Conservation (phyloP, 2,329 filamentous ascomycete genomes). For the Aureobasidium sp. region DNA sequence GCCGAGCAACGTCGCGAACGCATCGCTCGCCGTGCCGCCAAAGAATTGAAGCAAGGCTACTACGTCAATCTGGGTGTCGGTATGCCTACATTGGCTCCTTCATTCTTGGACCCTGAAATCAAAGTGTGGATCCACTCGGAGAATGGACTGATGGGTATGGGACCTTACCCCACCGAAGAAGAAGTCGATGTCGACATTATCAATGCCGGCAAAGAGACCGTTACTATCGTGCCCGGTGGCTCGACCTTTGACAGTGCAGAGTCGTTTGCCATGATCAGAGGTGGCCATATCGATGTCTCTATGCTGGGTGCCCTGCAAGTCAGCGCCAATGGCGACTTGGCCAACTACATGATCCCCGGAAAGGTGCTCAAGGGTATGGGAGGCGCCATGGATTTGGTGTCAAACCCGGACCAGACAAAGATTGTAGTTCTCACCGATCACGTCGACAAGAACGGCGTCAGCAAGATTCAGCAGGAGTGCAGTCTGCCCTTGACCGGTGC, state of each 20-base stretch:
- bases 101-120: conserved; percentile 59
- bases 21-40: conserved; percentile 69
- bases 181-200: conserved; percentile 72
- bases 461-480: conserved; percentile 93
- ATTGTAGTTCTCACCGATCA: conserved; percentile 98
- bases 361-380: conserved; percentile 86
- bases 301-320: conserved; percentile 80
- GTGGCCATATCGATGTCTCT: conserved; percentile 75
- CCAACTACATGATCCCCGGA: conserved; percentile 86
- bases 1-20: conserved; percentile 55
- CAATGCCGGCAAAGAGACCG: conserved; percentile 83
- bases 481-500: conserved; percentile 88
- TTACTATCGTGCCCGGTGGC: conserved; percentile 70
- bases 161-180: conserved; percentile 66
- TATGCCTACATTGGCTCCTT: conserved; percentile 81
- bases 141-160: conserved; percentile 80
- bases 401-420: conserved; percentile 76
- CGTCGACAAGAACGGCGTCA: conserved; percentile 87
- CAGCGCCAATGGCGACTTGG: conserved; percentile 68
- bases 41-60: conserved; percentile 72
- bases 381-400: conserved; percentile 88
- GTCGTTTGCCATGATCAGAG: conserved; percentile 81
- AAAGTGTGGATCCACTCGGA: conserved; percentile 81
- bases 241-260: conserved; percentile 73
- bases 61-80: conserved; percentile 78